Evolutionary conservation across 2,329 filamentous ascomycete species (phyloP).

Genomic region (Epichloe bromicola): DNA sequence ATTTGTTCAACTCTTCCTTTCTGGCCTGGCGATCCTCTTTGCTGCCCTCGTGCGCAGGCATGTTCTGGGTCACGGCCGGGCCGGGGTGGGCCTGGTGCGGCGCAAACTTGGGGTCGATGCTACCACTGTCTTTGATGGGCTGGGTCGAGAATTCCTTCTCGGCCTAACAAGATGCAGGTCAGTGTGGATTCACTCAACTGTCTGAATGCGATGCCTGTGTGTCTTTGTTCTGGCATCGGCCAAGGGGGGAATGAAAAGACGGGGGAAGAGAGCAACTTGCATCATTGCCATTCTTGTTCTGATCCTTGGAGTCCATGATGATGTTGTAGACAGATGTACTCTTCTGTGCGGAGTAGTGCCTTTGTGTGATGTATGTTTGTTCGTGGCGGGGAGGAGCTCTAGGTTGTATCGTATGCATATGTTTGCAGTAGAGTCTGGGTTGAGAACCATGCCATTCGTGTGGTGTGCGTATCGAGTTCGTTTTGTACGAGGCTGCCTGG

Average conservation of each 20-base stretch:
- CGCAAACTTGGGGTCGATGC: conserved; percentile 33
- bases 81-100: conserved; percentile 44
- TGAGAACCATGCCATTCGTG: background rate
- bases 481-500: background rate
- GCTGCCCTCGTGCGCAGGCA: conserved; percentile 43
- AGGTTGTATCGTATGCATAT: background rate
- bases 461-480: background rate
- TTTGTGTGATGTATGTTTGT: background rate
- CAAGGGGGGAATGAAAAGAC: background rate
- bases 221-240: background rate
- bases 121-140: conserved; percentile 31
- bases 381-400: background rate
- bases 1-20: conserved; percentile 53
- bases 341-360: no score
- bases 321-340: background rate
- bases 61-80: conserved; percentile 40
- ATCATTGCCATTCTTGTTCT: conserved; percentile 9
- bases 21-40: conserved; percentile 57
- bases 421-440: no score
- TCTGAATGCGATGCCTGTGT: background rate
- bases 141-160: conserved; percentile 34
- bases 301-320: conserved; percentile 12
- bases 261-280: background rate
- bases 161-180: conserved; percentile 11
- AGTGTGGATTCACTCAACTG: background rate